Percentiles rank a stretch among this genome's conserved stretches.
Evolutionary conservation across 2,329 filamentous ascomycete genomes (phyloP).

Genomic region (Escovopsis sp.): DNA sequence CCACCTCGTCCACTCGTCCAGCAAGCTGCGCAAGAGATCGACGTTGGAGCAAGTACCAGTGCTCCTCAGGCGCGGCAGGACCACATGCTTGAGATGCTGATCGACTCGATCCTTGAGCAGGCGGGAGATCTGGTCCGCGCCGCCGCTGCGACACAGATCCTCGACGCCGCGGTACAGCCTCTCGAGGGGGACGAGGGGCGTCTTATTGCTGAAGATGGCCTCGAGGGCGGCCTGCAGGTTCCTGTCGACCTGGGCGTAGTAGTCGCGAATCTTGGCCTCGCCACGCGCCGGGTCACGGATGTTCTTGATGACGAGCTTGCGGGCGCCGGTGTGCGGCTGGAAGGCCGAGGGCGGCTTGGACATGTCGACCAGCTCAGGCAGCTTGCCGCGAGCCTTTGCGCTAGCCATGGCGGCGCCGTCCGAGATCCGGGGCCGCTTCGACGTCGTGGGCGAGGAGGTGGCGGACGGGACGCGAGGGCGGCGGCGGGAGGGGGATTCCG

Average conservation of each 20-base stretch:
- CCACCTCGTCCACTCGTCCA: conserved; percentile 60
- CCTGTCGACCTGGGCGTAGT: conserved; percentile 60
- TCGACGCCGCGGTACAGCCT: conserved; percentile 82
- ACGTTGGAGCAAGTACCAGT: conserved; percentile 39
- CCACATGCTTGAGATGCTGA: conserved; percentile 45
- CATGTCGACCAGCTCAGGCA: conserved; percentile 22
- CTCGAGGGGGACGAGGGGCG: conserved; percentile 62
- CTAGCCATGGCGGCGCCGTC: conserved; percentile 17
- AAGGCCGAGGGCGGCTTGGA: conserved; percentile 31
- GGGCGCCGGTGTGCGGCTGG: conserved; percentile 61
- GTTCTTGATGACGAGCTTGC: conserved; percentile 89
- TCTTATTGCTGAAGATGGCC: conserved; percentile 52
- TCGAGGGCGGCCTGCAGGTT: conserved; percentile 61
- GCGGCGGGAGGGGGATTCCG: conserved; percentile 20
- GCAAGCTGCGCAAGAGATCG: conserved; percentile 42
- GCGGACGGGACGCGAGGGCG: conserved; percentile 21
- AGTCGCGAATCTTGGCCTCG: conserved; percentile 51
- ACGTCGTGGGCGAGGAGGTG: conserved; percentile 10
- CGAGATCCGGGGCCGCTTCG: conserved; percentile 19
- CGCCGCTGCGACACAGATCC: conserved; percentile 70
- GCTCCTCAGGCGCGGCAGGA: conserved; percentile 40
- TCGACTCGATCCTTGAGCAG: conserved; percentile 52
- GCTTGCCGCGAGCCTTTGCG: conserved; percentile 24
- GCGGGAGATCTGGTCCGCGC: conserved; percentile 51
- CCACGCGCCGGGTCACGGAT: conserved; percentile 47